These are phyloP conservation scores for Acer yangbiense DNA, from an alignment of 345 rosid genomes.

Conservation along the genomic window DNA sequence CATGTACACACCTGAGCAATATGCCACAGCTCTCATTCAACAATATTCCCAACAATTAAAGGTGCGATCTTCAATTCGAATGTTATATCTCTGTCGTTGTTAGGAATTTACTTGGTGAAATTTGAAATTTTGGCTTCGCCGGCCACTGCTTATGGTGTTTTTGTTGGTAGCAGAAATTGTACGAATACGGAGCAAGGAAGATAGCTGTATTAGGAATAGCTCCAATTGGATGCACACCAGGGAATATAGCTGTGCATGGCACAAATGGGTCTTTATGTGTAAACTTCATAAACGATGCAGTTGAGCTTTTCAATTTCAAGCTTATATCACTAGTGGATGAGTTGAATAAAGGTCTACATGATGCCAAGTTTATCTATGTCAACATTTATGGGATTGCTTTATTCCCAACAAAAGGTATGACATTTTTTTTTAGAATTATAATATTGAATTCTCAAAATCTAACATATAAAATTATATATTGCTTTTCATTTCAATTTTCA, in stretches of 20 bases:
- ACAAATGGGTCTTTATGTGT: slow-evolving; percentile 27
- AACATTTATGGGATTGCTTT: slow-evolving; percentile 4
- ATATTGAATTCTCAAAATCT: too few species aligned
- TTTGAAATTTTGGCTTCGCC: too few species aligned
- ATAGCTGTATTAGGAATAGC: slow-evolving; percentile 39
- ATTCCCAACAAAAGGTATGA: background rate
- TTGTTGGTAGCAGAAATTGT: slow-evolving; percentile 22
- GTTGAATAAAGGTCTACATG: slow-evolving; percentile 20
- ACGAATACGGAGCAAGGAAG: slow-evolving; percentile 38
- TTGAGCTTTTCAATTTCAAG: slow-evolving; percentile 25
- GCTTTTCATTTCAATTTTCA: too few species aligned
- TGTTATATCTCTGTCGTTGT: background rate
- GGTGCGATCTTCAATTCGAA: slow-evolving; percentile 12
- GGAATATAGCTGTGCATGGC: slow-evolving; percentile 18
- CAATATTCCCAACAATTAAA: slow-evolving; percentile 30
- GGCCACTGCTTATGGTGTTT: background rate
- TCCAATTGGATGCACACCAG: slow-evolving; percentile 31
- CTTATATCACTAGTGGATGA: slow-evolving; percentile 27
- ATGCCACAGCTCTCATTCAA: slow-evolving; percentile 18
- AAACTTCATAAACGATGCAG: slow-evolving; percentile 18
- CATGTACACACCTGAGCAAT: slow-evolving; percentile 23
- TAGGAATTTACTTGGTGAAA: too few species aligned
- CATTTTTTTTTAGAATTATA: background rate
- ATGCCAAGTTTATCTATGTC: slow-evolving; percentile 33
- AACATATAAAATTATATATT: too few species aligned